Conservation (phyloP, 352 stramenopile species). For the Phytophthora syringae region DNA sequence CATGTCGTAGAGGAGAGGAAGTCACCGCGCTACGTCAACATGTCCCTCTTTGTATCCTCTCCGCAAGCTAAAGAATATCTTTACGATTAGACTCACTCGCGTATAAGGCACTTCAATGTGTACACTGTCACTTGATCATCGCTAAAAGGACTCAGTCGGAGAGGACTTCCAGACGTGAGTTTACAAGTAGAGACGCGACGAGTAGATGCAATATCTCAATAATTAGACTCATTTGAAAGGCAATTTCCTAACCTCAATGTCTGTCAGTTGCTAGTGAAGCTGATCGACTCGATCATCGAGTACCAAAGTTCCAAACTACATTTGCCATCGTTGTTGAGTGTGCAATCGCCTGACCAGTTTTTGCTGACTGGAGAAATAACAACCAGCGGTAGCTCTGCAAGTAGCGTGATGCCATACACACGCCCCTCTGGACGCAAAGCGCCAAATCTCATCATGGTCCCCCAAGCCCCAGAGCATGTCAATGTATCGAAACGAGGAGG, state of each 20-base stretch:
- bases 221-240: not conserved
- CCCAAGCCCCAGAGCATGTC: constrained; percentile 24
- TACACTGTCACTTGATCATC: constrained; percentile 25
- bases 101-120: constrained; percentile 35
- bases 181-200: constrained; percentile 26
- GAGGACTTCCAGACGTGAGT: constrained; percentile 16
- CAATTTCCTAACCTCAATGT: too few species aligned
- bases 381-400: too few species aligned
- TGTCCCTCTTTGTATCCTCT: constrained; percentile 20
- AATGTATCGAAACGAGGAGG: constrained; percentile 10
- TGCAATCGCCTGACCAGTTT: constrained; percentile 27
- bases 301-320: not conserved
- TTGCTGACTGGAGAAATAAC: too few species aligned
- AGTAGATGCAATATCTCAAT: constrained; percentile 4
- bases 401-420: constrained; percentile 17
- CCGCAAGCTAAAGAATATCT: constrained; percentile 28
- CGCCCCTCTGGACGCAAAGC: constrained; percentile 31
- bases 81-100: constrained; percentile 26
- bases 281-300: not conserved
- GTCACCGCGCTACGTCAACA: constrained; percentile 27
- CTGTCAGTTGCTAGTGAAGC: not conserved
- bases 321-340: constrained; percentile 8
- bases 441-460: constrained; percentile 21
- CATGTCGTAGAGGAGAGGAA: constrained; percentile 14
- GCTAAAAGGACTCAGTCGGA: constrained; percentile 18